Percentiles rank a stretch among this genome's conserved stretches.
These are phyloP conservation scores for Fusarium sp. DNA, from an alignment of 2,329 filamentous ascomycete species.

Conservation along the genomic window DNA sequence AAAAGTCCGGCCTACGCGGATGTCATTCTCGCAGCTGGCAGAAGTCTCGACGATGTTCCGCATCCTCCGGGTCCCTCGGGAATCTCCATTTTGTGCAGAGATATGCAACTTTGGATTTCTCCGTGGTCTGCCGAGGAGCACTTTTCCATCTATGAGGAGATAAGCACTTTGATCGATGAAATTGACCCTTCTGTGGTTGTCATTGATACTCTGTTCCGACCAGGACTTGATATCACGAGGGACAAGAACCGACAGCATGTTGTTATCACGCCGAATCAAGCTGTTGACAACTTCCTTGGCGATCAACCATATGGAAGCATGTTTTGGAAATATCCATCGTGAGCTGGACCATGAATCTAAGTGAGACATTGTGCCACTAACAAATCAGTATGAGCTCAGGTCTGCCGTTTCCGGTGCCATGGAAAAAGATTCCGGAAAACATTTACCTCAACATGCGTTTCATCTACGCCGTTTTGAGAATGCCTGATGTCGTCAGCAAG, in stretches of 20 bases:
- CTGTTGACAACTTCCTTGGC: slow-evolving; percentile 27
- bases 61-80: background rate
- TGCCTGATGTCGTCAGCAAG: slow-evolving; percentile 42
- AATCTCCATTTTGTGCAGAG: background rate
- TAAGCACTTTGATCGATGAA: background rate
- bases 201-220: slow-evolving; percentile 5
- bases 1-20: background rate
- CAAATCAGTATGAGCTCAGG: slow-evolving; percentile 46
- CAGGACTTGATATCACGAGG: slow-evolving; percentile 4
- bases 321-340: slow-evolving; percentile 43
- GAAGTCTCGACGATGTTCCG: slow-evolving; percentile 8
- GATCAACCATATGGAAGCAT: slow-evolving; percentile 28
- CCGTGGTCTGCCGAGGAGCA: slow-evolving; percentile 18
- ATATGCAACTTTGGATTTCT: slow-evolving; percentile 18
- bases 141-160: background rate
- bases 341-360: background rate
- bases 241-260: slow-evolving; percentile 11
- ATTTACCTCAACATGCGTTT: slow-evolving; percentile 50
- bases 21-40: background rate
- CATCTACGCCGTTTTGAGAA: slow-evolving; percentile 45
- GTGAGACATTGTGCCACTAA: background rate
- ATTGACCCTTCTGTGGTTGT: background rate
- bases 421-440: slow-evolving; percentile 46
- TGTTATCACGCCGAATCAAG: slow-evolving; percentile 8
- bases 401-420: slow-evolving; percentile 59